Conservation (phyloP, 495 filamentous ascomycete genomes). For the Neurospora cerealis region DNA sequence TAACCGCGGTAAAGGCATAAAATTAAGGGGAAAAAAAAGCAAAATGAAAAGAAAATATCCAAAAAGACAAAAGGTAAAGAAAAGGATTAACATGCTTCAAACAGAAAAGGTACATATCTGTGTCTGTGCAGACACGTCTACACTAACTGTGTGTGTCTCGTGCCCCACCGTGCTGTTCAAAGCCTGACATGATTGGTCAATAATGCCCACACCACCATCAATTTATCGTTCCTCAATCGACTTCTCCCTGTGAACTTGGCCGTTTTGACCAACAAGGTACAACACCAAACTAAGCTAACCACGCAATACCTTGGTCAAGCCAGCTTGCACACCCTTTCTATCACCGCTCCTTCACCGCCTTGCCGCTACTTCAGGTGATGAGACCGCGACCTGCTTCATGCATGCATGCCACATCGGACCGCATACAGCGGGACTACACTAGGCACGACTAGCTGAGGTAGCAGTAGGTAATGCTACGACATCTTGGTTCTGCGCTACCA, state of each 20-base stretch:
- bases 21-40: not conserved
- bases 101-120: not conserved
- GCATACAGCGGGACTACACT: not conserved
- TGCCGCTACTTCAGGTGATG: not conserved
- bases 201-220: not conserved
- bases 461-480: not conserved
- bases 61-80: not conserved
- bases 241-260: not conserved
- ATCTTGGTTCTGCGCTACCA: not conserved
- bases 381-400: not conserved
- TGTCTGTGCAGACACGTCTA: not conserved
- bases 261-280: not conserved
- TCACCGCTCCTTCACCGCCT: not conserved
- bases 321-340: not conserved
- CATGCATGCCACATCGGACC: not conserved
- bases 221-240: not conserved
- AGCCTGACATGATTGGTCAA: not conserved
- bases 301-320: not conserved
- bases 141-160: not conserved
- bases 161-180: not conserved
- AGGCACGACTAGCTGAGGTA: not conserved
- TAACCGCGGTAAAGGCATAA: not conserved
- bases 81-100: slow-evolving; percentile 6
- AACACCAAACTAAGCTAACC: not conserved
- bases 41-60: not conserved